phyloP scores from a whole-genome alignment of 768 basidiomycete species.

The Gymnopilus dilepis region DNA sequence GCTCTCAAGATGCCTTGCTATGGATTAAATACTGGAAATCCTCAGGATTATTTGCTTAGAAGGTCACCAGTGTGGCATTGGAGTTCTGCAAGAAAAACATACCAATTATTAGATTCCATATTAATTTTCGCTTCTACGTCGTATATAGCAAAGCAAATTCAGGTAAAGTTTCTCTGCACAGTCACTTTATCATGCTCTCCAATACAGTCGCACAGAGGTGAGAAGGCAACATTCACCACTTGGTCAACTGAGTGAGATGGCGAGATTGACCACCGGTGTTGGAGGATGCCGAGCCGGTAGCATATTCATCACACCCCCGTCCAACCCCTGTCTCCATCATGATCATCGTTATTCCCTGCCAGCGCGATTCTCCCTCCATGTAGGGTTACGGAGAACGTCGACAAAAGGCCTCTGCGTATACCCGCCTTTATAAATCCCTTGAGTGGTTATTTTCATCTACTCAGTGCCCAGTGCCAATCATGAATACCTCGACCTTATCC shows the following conservation, averaged over 20 bases:
- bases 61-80: background rate
- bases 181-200: no score
- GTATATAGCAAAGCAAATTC: no score
- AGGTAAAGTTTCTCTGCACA: no score
- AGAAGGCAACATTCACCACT: background rate
- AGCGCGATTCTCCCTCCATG: no score
- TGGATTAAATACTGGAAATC: slow-evolving; percentile 32
- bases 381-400: background rate
- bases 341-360: background rate
- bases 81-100: background rate
- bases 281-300: background rate
- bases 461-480: slow-evolving; percentile 13
- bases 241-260: background rate
- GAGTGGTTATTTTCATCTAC: background rate
- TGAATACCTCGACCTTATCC: slow-evolving; percentile 39
- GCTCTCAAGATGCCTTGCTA: slow-evolving; percentile 15
- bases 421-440: background rate
- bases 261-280: background rate
- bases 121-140: background rate
- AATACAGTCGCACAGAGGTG: background rate
- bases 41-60: slow-evolving; percentile 16
- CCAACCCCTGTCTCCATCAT: background rate
- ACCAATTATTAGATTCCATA: background rate
- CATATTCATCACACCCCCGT: background rate
- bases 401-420: background rate